These are phyloP conservation scores for Sonneratia alba DNA, from an alignment of 345 rosid genomes.

Conservation along the genomic window DNA sequence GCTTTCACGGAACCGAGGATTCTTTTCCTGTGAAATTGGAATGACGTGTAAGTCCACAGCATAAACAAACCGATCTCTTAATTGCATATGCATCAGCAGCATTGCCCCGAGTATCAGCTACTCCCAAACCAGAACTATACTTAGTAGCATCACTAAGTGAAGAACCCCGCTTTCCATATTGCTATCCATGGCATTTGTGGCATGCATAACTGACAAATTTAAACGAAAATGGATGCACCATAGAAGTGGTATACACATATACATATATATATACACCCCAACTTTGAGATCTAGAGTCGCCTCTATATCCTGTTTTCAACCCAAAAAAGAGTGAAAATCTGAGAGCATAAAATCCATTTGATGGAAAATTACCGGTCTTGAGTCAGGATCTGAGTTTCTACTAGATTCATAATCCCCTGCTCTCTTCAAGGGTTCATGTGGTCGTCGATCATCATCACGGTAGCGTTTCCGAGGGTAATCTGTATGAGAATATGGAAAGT, in stretches of 20 bases:
- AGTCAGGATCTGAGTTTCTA: slow-evolving; percentile 50
- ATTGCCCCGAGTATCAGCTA: no score
- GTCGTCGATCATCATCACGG: slow-evolving; percentile 77
- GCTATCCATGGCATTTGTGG: no score
- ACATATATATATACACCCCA: not conserved
- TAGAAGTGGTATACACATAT: not conserved
- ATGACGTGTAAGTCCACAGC: not conserved
- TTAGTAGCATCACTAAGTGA: no score
- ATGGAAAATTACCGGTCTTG: slow-evolving; percentile 48
- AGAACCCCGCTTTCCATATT: no score
- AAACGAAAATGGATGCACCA: not conserved
- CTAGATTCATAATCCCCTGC: slow-evolving; percentile 51
- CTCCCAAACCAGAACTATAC: no score
- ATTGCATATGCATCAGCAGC: no score
- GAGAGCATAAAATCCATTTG: not conserved
- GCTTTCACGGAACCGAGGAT: slow-evolving; percentile 95
- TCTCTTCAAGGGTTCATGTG: slow-evolving; percentile 59
- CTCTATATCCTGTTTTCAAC: not conserved
- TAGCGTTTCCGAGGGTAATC: slow-evolving; percentile 73
- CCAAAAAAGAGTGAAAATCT: not conserved
- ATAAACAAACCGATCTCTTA: no score
- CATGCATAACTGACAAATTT: not conserved
- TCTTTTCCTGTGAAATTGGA: slow-evolving; percentile 60
- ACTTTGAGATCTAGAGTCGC: no score
- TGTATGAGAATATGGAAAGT: slow-evolving; percentile 6